Percentiles rank a stretch among this genome's conserved stretches.
Conservation (phyloP, 345 rosid genomes). For the Bruguiera parviflora region DNA sequence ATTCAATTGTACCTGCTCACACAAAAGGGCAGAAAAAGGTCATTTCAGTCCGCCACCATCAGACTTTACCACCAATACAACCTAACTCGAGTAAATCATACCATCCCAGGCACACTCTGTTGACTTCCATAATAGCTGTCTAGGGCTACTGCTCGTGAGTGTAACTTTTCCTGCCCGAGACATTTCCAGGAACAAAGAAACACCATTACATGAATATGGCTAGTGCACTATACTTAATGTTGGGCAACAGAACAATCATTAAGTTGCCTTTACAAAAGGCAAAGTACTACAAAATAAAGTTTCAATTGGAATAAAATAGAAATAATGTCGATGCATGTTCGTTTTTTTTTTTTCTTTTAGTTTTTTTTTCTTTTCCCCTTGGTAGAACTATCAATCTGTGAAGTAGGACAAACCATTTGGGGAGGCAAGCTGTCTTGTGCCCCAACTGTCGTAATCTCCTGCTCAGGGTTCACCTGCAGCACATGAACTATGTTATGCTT, state of each 20-base stretch:
- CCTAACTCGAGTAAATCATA: conserved; percentile 19
- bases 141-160: conserved; percentile 43
- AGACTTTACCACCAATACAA: conserved; percentile 11
- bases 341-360: neutral
- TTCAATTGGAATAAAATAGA: neutral
- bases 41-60: neutral
- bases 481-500: neutral
- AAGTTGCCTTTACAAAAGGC: neutral
- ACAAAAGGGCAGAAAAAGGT: conserved; percentile 1
- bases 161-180: conserved; percentile 44
- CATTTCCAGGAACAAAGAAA: neutral
- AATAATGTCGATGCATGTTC: neutral
- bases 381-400: neutral
- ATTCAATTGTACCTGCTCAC: conserved; percentile 53
- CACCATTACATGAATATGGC: neutral
- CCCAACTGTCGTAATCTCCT: conserved; percentile 43
- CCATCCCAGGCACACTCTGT: conserved; percentile 48
- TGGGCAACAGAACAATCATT: neutral
- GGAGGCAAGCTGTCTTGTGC: conserved; percentile 61
- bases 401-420: conserved; percentile 50
- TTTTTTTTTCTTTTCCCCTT: neutral
- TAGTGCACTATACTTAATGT: neutral
- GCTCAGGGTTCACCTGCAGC: conserved; percentile 60
- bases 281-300: neutral
- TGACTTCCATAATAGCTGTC: conserved; percentile 50